Percentiles rank a stretch among this genome's conserved stretches.
These are phyloP conservation scores for Tolypocladium cylindrosporum DNA, from an alignment of 2,329 filamentous ascomycete species.

Conservation along the genomic window DNA sequence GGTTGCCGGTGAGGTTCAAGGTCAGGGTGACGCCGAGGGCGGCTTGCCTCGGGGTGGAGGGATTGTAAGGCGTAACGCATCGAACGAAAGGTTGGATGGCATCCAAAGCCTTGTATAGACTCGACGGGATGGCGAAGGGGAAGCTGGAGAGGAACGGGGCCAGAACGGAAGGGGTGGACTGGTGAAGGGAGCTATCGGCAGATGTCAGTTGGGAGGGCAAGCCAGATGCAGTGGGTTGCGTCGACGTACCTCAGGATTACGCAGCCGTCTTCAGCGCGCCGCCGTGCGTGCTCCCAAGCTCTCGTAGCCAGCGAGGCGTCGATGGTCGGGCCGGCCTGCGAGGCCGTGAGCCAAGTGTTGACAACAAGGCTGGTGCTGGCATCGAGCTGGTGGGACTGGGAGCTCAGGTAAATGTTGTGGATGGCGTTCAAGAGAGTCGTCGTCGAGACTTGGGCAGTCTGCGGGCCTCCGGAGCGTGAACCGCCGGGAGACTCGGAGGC, in stretches of 20 bases:
- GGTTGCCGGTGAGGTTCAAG: conserved; percentile 67
- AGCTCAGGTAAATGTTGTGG: conserved; percentile 78
- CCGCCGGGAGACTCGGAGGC: conserved; percentile 52
- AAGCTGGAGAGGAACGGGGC: conserved; percentile 71
- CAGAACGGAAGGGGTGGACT: conserved; percentile 77
- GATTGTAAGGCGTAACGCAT: conserved; percentile 81
- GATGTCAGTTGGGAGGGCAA: background rate
- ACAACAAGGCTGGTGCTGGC: conserved; percentile 85
- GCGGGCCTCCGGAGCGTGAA: conserved; percentile 49
- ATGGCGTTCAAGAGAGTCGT: conserved; percentile 87
- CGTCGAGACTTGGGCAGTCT: conserved; percentile 76
- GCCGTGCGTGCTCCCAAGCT: conserved; percentile 93
- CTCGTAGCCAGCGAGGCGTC: conserved; percentile 68
- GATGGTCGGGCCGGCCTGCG: conserved; percentile 61
- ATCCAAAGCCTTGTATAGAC: conserved; percentile 68
- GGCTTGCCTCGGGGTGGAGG: conserved; percentile 70
- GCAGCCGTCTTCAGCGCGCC: conserved; percentile 90
- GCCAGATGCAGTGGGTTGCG: background rate
- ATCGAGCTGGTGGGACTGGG: conserved; percentile 77
- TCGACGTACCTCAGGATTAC: conserved; percentile 70
- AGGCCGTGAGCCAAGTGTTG: conserved; percentile 87
- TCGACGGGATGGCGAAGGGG: conserved; percentile 66
- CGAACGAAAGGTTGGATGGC: conserved; percentile 79
- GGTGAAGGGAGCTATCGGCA: conserved; percentile 65
- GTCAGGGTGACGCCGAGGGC: conserved; percentile 75